Evolutionary conservation across 352 stramenopile genomes (phyloP), one percentile per base, ranked within the genome.

Genomic region (Globisporangium mamillatum): DNA sequence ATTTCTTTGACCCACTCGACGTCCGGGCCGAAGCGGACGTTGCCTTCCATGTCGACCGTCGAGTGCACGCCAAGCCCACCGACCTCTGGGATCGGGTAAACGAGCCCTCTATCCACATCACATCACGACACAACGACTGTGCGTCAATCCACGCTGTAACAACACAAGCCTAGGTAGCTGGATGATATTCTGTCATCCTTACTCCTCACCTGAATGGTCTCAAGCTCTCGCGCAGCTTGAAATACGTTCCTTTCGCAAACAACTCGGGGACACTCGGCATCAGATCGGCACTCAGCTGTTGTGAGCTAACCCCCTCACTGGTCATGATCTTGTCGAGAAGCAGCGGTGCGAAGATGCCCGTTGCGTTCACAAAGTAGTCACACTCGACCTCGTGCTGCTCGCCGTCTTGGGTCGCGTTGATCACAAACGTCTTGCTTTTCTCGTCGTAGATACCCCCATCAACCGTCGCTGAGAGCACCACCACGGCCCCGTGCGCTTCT

Each of bases 201-300:
- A 1, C 34, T 10, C 4, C 24, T 20, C 71, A 92, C 83, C 78
- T 84, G 63, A 93, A 94, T 0, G 88, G 88, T 22, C 73, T 71
- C 6, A 77, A 69, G 48, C 72, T 82, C 7, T 73, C 64, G 27
- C 72, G 70, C 14, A 97, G 78, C 53, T 89, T 92, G 75, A 99
- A 99, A 78, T 99, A 99, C 44, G 95, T 98, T 14, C 97, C 97
- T 74, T 99, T 99, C 18, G 95, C 94, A 70, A 98, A 98, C 54
- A 81, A 84, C 68, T 84, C 54, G 9, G 82, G 69, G 46, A 97
- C 59, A 14, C 52, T 68, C 4, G 82, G 82, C 25, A 70, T 32
- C 3, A 46, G 20, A 32, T 62, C 32, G 1, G 9, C 56, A 62
- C 29, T 62, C 36, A 22, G 56, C 4, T 50, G 29, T 6, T 8